Percentiles rank a stretch among this genome's conserved stretches.
Conservation (phyloP, 1,284 basidiomycete genomes). For the Golubevia pallescens region DNA sequence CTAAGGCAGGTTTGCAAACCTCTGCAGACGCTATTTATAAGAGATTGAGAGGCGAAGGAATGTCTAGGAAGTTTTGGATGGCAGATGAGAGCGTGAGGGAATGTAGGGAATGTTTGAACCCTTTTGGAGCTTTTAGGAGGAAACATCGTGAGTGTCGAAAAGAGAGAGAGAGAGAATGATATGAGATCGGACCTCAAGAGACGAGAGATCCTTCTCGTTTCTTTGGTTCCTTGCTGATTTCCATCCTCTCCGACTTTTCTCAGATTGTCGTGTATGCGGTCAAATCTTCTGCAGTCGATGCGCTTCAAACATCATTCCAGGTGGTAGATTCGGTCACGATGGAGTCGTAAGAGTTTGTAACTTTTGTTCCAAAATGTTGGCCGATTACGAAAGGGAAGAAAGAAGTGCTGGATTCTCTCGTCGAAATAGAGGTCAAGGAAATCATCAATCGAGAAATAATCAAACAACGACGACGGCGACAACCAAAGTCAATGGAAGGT, state of each 20-base stretch:
- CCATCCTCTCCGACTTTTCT: neutral
- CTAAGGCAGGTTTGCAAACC: constrained; percentile 27
- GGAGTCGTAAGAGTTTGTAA: constrained; percentile 93
- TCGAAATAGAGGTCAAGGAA: no score
- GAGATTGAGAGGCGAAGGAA: constrained; percentile 47
- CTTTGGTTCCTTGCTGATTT: neutral
- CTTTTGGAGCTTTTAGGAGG: neutral
- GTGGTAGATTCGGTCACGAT: constrained; percentile 87
- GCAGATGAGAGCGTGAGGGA: constrained; percentile 14
- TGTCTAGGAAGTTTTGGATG: constrained; percentile 59
- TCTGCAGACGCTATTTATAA: constrained; percentile 50
- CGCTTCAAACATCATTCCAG: constrained; percentile 96
- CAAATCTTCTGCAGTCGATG: constrained; percentile 66
- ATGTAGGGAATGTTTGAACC: constrained; percentile 4
- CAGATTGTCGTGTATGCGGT: constrained; percentile 59
- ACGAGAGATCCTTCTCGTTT: constrained; percentile 45
- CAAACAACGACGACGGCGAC: no score
- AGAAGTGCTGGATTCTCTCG: no score
- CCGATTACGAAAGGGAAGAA: constrained; percentile 68
- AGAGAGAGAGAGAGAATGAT: constrained; percentile 40
- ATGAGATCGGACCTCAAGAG: constrained; percentile 53
- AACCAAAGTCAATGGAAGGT: neutral
- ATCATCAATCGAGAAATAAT: neutral
- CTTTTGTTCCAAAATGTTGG: constrained; percentile 87
- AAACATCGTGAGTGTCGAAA: constrained; percentile 1